Base-by-base conservation (phyloP, 202 grass and related monocot genomes). In the Musa balbisiana region DNA sequence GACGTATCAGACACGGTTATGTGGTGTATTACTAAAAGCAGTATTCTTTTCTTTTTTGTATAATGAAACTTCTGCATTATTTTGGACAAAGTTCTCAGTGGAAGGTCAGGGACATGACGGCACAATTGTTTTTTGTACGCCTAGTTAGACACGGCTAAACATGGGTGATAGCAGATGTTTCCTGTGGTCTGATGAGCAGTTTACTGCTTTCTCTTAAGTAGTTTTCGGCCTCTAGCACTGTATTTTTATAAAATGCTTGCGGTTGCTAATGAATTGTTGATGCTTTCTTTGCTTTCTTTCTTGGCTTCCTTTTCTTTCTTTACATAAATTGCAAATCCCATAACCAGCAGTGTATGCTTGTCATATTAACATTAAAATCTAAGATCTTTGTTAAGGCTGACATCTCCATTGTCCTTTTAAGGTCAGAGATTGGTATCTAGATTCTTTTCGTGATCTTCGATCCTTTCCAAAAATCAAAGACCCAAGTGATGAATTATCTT, bases 401-500 rank as follows among this genome's bases (percentile, higher is more conserved):
- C 74, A 16, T 66, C 1, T 79, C 62, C 12, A n/a, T 68, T 19
- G 64, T 16, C 59, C 6, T 77, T 77, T 9, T 19, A 78, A 93
- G 93, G 93, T 97, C 76, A 81, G 93, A 60, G 90, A 97, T 80
- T 97, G 90, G 93, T 97, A 91, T 55, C 20, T 97, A 77, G 90
- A 91, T 51, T 97, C 93, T 16, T 97, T 97, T 80, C 84, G 90
- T 0, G 93, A 92, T 77, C 85, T 97, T 68, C 80, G 87, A 12
- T 99, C 81, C 65, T 99, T 99, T 65, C 88, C 87, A 43, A 89
- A 94, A 67, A 85, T 90, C 62, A 83, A 83, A 75, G 90, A 15
- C 33, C 62, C 73, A 75, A 77, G 64, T 22, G 89, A 99, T 29
- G 91, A 99, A 73, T 25, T 88, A 11, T 85, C 89, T 73, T 99